Evolutionary conservation across 129 eudicot genomes (phyloP).

Genomic region (Dittrichia graveolens): DNA sequence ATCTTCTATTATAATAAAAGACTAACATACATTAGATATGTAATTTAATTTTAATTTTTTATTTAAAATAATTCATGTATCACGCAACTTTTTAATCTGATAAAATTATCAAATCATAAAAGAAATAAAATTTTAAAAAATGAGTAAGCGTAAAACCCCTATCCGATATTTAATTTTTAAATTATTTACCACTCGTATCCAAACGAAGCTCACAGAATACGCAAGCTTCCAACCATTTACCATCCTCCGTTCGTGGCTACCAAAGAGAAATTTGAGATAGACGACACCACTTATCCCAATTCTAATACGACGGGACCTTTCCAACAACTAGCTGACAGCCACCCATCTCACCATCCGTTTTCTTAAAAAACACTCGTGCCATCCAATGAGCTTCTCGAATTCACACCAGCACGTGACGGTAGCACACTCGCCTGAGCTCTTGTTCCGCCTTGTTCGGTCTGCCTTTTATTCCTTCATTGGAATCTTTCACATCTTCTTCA

Average conservation of each 20-base stretch:
- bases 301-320: slow-evolving; percentile 22
- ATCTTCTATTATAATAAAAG: too few relatives aligned
- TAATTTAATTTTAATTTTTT: too few relatives aligned
- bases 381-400: slow-evolving; percentile 12
- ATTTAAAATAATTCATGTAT: too few relatives aligned
- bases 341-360: slow-evolving; percentile 28
- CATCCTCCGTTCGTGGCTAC: slow-evolving; percentile 20
- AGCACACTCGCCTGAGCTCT: slow-evolving; percentile 10
- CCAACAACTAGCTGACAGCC: slow-evolving; percentile 16
- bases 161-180: too few relatives aligned
- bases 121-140: too few relatives aligned
- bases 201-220: slow-evolving; percentile 22
- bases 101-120: too few relatives aligned
- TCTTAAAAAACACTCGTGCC: neutral
- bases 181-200: too few relatives aligned
- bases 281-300: slow-evolving; percentile 10
- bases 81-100: too few relatives aligned
- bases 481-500: neutral
- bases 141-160: too few relatives aligned
- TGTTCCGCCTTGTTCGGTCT: neutral
- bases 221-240: neutral
- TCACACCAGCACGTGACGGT: slow-evolving; percentile 12
- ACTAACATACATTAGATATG: too few relatives aligned
- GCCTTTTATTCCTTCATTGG: neutral
- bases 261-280: neutral